Percentiles rank a stretch among this genome's conserved stretches.
Conservation (phyloP, 225 moss, liverwort and hornwort genomes). For the Climacium dendroides region DNA sequence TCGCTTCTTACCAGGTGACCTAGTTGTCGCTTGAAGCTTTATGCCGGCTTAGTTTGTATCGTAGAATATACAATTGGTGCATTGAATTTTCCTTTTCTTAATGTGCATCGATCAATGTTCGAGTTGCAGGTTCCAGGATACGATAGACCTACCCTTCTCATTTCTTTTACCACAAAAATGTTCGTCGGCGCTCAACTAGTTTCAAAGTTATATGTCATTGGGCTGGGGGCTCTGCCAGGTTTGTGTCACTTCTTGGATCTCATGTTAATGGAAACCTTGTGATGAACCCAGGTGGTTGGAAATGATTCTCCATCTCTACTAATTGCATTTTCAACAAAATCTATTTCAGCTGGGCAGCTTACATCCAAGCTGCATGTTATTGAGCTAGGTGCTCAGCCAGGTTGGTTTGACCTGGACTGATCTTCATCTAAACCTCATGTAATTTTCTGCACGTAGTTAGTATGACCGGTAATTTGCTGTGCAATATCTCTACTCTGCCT, state of each 20-base stretch:
- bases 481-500: neutral
- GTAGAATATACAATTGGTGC: neutral
- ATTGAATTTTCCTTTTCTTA: neutral
- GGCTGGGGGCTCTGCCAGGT: constrained; percentile 26
- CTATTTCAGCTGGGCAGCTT: constrained; percentile 77
- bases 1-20: constrained; percentile 74
- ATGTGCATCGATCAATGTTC: neutral
- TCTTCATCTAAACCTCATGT: neutral
- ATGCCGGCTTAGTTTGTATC: neutral
- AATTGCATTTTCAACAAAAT: constrained; percentile 81
- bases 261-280: constrained; percentile 3
- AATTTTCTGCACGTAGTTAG: neutral
- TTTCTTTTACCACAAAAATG: constrained; percentile 18
- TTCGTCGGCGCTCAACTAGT: constrained; percentile 19
- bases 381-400: constrained; percentile 89
- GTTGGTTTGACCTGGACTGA: constrained; percentile 34
- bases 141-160: constrained; percentile 5
- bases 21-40: neutral
- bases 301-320: constrained; percentile 68
- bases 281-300: constrained; percentile 65
- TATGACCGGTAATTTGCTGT: neutral
- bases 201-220: constrained; percentile 21
- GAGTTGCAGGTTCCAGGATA: constrained; percentile 23
- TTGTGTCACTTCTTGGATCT: constrained; percentile 4
- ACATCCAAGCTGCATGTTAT: constrained; percentile 93